Conservation (phyloP, 805 yeast genomes). For the Lachancea fermentati region DNA sequence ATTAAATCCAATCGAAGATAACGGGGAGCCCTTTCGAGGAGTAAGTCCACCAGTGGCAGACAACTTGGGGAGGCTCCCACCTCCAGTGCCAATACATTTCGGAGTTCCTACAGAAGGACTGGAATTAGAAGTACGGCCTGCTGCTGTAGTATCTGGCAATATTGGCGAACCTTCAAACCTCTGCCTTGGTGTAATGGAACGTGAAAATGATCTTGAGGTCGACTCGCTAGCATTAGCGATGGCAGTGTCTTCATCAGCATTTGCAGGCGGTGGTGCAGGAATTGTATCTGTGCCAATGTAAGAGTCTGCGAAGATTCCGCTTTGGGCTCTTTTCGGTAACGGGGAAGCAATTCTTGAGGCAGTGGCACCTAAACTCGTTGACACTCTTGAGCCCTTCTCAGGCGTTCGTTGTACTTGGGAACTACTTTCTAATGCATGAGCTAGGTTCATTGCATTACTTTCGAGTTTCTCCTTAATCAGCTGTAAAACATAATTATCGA, state of each 20-base stretch:
- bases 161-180: constrained; percentile 15
- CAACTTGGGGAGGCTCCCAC: constrained; percentile 19
- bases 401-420: neutral
- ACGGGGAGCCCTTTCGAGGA: constrained; percentile 55
- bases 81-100: constrained; percentile 12
- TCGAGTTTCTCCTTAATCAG: constrained; percentile 60
- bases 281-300: constrained; percentile 38
- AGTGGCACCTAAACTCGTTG: neutral
- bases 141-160: neutral
- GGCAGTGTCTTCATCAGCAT: constrained; percentile 1
- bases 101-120: constrained; percentile 11
- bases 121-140: neutral
- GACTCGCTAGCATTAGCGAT: constrained; percentile 6
- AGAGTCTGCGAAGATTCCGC: constrained; percentile 36
- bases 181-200: constrained; percentile 46
- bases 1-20: constrained; percentile 36
- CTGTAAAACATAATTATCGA: constrained; percentile 59
- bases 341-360: constrained; percentile 20
- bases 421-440: constrained; percentile 9
- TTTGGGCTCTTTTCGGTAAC: constrained; percentile 20
- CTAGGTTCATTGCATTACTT: constrained; percentile 34
- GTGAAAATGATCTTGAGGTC: constrained; percentile 19
- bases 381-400: neutral
- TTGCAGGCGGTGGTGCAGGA: constrained; percentile 27
- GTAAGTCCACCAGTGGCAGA: constrained; percentile 33